Evolutionary conservation across 768 basidiomycete genomes (phyloP).

Genomic region (Boletus pseudo-olivaceus): DNA sequence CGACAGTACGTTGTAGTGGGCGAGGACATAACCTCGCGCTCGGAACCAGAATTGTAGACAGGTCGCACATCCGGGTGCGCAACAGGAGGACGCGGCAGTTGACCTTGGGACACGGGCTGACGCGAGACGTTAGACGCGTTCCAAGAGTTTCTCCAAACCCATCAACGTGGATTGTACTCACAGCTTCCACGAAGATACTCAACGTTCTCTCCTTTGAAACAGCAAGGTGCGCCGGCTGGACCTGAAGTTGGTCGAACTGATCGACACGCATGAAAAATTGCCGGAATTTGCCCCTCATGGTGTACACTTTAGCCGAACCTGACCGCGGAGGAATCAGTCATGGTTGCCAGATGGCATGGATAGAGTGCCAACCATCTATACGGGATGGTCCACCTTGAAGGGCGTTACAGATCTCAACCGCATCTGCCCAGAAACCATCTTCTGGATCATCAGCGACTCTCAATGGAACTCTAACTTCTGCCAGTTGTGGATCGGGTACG

Average conservation of each 20-base stretch:
- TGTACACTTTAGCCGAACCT: constrained; percentile 71
- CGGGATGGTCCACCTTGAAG: constrained; percentile 61
- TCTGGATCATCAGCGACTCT: constrained; percentile 42
- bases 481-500: constrained; percentile 52
- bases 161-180: constrained; percentile 28
- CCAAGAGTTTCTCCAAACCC: neutral
- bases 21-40: constrained; percentile 11
- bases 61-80: constrained; percentile 7
- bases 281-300: constrained; percentile 62
- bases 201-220: constrained; percentile 54
- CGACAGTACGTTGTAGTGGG: neutral
- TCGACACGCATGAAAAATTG: constrained; percentile 66
- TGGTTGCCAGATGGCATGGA: neutral
- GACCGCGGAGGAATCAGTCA: neutral
- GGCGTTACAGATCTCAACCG: constrained; percentile 53
- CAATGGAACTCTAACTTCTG: constrained; percentile 64
- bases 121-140: constrained; percentile 5
- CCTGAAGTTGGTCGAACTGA: constrained; percentile 46
- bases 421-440: constrained; percentile 71
- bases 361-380: constrained; percentile 55
- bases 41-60: constrained; percentile 17
- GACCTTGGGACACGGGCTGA: constrained; percentile 26
- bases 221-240: constrained; percentile 53
- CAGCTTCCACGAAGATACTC: constrained; percentile 56
- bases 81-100: constrained; percentile 23